A percentile compares a stretch with the other conserved stretches of the same genome.
Conservation (phyloP, 345 rosid genomes). For the Eutrema yunnanense region DNA sequence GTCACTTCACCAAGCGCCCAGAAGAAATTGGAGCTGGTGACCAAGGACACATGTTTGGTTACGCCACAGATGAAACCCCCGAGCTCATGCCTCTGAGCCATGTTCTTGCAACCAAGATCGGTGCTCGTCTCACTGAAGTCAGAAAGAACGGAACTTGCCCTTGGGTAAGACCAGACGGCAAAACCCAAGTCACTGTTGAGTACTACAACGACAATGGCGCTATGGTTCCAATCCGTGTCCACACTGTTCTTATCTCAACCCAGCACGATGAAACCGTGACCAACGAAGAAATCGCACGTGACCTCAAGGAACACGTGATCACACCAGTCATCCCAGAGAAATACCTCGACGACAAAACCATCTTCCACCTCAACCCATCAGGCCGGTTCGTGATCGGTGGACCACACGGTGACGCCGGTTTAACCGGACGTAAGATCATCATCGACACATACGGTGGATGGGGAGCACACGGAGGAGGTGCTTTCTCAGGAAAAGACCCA, state of each 20-base stretch:
- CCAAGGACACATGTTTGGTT: slow-evolving; percentile 35
- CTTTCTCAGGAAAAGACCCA: slow-evolving; percentile 35
- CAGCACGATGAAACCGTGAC: slow-evolving; percentile 38
- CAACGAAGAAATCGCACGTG: slow-evolving; percentile 39
- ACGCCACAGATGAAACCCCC: slow-evolving; percentile 35
- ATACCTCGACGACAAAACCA: slow-evolving; percentile 35
- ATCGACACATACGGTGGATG: slow-evolving; percentile 36
- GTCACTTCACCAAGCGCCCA: slow-evolving; percentile 34
- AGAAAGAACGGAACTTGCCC: slow-evolving; percentile 36
- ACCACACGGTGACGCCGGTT: slow-evolving; percentile 38
- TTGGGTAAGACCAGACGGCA: slow-evolving; percentile 36
- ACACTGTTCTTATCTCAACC: slow-evolving; percentile 34
- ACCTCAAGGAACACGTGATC: slow-evolving; percentile 34
- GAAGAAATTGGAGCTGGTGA: slow-evolving; percentile 39
- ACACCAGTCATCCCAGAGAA: slow-evolving; percentile 35
- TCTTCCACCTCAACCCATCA: slow-evolving; percentile 39
- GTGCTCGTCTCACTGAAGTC: slow-evolving; percentile 34
- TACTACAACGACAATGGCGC: slow-evolving; percentile 34
- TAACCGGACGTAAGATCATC: slow-evolving; percentile 39
- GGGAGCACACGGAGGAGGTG: slow-evolving; percentile 40
- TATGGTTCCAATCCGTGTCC: slow-evolving; percentile 37
- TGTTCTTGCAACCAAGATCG: slow-evolving; percentile 35
- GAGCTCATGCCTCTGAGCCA: slow-evolving; percentile 37
- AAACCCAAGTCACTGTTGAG: slow-evolving; percentile 38
- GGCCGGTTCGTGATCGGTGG: slow-evolving; percentile 36